A percentile compares a stretch with the other conserved stretches of the same genome.
Evolutionary conservation across 257 asterid genomes (phyloP).

Genomic region (Prunella vulgaris): DNA sequence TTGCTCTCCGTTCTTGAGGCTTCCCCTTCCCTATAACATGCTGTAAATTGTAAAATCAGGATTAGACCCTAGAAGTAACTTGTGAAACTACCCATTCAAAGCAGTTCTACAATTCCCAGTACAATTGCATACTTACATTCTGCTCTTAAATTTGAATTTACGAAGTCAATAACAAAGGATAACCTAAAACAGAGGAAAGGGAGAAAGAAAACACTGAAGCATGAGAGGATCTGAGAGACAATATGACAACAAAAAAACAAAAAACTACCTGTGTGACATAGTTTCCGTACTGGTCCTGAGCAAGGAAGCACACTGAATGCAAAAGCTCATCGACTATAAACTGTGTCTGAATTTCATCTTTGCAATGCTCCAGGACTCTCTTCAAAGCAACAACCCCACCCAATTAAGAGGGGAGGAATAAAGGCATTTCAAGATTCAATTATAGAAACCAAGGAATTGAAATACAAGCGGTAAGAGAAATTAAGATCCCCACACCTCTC

Average conservation of each 20-base stretch:
- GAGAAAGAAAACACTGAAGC: neutral
- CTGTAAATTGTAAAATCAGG: constrained; percentile 24
- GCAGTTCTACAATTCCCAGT: neutral
- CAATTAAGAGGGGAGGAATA: neutral
- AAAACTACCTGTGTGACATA: constrained; percentile 51
- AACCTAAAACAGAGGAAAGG: neutral
- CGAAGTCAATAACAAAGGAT: neutral
- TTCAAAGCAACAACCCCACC: constrained; percentile 13
- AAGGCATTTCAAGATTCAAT: neutral
- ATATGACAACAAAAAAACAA: neutral
- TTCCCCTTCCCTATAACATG: constrained; percentile 49
- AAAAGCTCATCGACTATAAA: constrained; percentile 59
- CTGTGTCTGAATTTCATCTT: constrained; percentile 40
- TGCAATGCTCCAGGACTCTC: constrained; percentile 70
- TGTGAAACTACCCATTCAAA: neutral
- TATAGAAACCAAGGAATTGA: neutral
- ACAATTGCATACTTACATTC: neutral
- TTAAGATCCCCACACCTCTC: neutral
- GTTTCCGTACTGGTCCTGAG: constrained; percentile 74
- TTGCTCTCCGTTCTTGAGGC: constrained; percentile 42
- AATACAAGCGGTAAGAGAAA: neutral
- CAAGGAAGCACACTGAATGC: constrained; percentile 55
- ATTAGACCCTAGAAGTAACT: neutral
- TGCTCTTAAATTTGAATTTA: neutral
- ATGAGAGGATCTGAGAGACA: neutral